Evolutionary conservation across 2,329 filamentous ascomycete genomes (phyloP).

Genomic region (Phoma sp.): DNA sequence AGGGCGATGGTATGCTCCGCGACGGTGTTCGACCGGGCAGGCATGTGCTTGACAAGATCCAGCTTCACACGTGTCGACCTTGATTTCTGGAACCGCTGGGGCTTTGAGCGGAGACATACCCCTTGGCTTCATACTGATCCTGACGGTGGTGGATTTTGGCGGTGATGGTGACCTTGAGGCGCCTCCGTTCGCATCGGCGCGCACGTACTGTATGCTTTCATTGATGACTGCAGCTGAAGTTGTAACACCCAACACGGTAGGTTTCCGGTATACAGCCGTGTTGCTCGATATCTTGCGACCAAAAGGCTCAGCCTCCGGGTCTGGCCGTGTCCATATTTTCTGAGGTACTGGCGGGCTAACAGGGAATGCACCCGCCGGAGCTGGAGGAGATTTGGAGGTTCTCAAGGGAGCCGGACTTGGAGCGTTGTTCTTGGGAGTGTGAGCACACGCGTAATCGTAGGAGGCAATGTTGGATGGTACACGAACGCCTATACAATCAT

Average conservation of each 20-base stretch:
- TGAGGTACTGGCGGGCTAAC: constrained; percentile 33
- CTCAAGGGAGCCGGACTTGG: constrained; percentile 12
- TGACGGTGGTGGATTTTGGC: constrained; percentile 24
- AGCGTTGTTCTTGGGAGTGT: not conserved
- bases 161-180: constrained; percentile 17
- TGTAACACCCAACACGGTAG: constrained; percentile 8
- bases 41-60: not conserved
- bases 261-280: constrained; percentile 21
- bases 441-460: constrained; percentile 36
- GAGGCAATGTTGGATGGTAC: constrained; percentile 36
- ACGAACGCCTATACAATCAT: constrained; percentile 33
- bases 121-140: constrained; percentile 32
- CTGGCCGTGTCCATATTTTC: constrained; percentile 18
- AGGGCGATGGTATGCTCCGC: constrained; percentile 23
- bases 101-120: not conserved
- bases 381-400: constrained; percentile 19
- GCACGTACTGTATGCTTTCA: constrained; percentile 8
- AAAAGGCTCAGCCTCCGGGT: not conserved
- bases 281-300: constrained; percentile 11
- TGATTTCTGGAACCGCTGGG: not conserved
- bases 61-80: not conserved
- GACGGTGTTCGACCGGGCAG: not conserved
- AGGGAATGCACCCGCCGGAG: constrained; percentile 38
- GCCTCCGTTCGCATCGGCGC: constrained; percentile 18
- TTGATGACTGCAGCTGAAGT: constrained; percentile 7